phyloP scores from a whole-genome alignment of 148 eudicot genomes.

The Polygonum maritimum region DNA sequence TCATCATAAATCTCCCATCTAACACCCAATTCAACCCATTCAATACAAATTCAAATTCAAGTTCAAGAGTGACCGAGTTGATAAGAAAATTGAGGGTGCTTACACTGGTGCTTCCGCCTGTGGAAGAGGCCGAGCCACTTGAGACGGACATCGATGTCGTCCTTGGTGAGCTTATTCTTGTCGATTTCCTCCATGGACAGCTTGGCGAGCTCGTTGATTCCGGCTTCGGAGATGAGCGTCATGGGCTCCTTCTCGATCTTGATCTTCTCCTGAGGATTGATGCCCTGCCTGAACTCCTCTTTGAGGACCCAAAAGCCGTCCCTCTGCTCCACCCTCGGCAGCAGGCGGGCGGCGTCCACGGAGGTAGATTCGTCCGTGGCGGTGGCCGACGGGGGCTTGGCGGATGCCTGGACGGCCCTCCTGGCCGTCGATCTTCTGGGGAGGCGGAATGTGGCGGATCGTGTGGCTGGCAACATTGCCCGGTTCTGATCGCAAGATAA shows the following conservation, averaged over 20 bases:
- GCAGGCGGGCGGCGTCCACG: conserved; percentile 39
- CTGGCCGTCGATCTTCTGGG: neutral
- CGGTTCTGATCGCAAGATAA: conserved; percentile 6
- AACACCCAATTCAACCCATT: neutral
- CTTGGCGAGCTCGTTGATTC: conserved; percentile 54
- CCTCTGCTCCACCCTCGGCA: conserved; percentile 76
- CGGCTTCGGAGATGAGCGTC: conserved; percentile 59
- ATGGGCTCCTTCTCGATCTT: conserved; percentile 88
- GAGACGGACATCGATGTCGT: conserved; percentile 85
- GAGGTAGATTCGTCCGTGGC: conserved; percentile 10
- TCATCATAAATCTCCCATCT: conserved; percentile 99
- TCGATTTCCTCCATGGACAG: conserved; percentile 70
- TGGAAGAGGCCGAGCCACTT: conserved; percentile 98
- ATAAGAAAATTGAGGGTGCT: conserved; percentile 10
- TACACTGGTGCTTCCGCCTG: conserved; percentile 89
- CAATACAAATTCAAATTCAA: no score
- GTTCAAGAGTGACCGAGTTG: no score
- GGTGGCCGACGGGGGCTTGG: conserved; percentile 23
- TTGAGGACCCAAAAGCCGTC: conserved; percentile 71
- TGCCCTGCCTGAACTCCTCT: conserved; percentile 77
- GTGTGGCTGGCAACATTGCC: conserved; percentile 4
- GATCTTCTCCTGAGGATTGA: conserved; percentile 76
- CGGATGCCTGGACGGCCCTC: conserved; percentile 12
- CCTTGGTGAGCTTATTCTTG: conserved; percentile 48
- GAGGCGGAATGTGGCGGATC: conserved; percentile 13